phyloP scores from a whole-genome alignment of 1,284 basidiomycete genomes.

The Tylopilus sp. region DNA sequence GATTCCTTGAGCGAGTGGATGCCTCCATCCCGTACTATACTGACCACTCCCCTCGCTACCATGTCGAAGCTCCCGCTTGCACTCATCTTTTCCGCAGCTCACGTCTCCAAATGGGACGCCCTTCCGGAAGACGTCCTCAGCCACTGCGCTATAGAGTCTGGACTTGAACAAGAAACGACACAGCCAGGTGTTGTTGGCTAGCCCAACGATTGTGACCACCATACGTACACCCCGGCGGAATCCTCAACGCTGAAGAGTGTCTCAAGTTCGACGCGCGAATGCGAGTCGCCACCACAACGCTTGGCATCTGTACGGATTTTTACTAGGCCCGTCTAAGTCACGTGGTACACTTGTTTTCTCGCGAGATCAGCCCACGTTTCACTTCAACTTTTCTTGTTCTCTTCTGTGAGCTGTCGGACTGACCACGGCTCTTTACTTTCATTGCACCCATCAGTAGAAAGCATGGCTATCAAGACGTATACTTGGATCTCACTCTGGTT shows the following conservation, averaged over 20 bases:
- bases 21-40: not conserved
- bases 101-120: constrained; percentile 26
- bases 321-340: not conserved
- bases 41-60: not conserved
- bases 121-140: constrained; percentile 7
- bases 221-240: not conserved
- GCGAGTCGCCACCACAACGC: not conserved
- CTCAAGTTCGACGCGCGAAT: not conserved
- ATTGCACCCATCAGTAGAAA: not conserved
- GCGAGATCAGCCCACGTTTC: not conserved
- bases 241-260: not conserved
- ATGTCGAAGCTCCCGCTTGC: constrained; percentile 21
- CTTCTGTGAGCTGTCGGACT: not conserved
- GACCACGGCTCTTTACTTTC: not conserved
- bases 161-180: not conserved
- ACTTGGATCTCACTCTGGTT: constrained; percentile 73
- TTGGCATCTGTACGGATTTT: not conserved
- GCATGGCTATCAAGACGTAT: constrained; percentile 50
- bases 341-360: not conserved
- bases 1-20: not conserved
- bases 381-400: too few species aligned
- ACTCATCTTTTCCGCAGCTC: constrained; percentile 26
- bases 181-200: not conserved
- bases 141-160: not conserved
- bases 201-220: not conserved